Percentiles rank a stretch among this genome's conserved stretches.
Conservation (phyloP, 768 basidiomycete genomes). For the Symmetrospora coprosmae region DNA sequence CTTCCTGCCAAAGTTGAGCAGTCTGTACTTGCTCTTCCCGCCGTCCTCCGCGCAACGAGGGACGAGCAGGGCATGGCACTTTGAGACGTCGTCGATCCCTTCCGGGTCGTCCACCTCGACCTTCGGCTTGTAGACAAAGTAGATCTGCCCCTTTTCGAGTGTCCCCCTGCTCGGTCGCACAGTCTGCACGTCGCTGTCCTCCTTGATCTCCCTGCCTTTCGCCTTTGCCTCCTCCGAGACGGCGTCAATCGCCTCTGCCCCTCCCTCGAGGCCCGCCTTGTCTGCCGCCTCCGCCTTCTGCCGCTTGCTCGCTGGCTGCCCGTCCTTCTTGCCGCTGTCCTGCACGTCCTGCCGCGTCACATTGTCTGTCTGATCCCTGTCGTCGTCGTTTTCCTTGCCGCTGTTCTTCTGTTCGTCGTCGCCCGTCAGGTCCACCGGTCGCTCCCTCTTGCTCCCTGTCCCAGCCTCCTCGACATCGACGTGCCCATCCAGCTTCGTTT, state of each 20-base stretch:
- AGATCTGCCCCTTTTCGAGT: constrained; percentile 38
- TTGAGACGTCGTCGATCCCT: constrained; percentile 48
- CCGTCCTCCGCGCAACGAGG: constrained; percentile 44
- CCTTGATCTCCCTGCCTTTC: constrained; percentile 1
- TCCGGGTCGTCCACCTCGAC: constrained; percentile 46
- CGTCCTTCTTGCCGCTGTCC: constrained; percentile 17
- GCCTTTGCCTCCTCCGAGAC: not conserved
- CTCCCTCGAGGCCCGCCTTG: constrained; percentile 2
- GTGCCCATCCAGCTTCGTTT: too few species aligned
- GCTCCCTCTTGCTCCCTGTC: not conserved
- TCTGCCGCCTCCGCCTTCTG: not conserved
- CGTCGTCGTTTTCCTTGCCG: not conserved
- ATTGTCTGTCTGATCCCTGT: not conserved
- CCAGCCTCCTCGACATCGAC: not conserved
- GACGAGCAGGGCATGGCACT: constrained; percentile 50
- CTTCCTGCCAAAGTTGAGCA: constrained; percentile 50
- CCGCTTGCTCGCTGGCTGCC: not conserved
- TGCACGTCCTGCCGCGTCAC: not conserved
- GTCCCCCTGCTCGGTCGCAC: constrained; percentile 12
- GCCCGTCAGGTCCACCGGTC: not conserved
- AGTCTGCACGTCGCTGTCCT: not conserved
- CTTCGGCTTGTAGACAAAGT: constrained; percentile 53
- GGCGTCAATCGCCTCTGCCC: not conserved
- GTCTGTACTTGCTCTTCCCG: constrained; percentile 37
- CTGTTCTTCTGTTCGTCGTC: not conserved